Evolutionary conservation across 176 grass and related monocot species (phyloP), one percentile per base, ranked within the genome.

Genomic region (Carex pumila): DNA sequence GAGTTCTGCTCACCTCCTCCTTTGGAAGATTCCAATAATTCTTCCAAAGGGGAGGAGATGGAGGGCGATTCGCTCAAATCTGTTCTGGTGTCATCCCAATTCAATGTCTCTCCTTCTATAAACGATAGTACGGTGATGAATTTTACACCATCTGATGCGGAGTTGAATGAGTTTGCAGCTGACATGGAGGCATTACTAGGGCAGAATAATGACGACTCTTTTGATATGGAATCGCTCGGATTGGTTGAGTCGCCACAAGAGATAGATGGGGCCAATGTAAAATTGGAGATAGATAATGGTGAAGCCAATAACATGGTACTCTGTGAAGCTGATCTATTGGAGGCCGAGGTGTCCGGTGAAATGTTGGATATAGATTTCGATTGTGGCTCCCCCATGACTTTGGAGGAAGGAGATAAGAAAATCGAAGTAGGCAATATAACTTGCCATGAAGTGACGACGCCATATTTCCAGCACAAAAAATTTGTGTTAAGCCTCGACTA

Each of bases 141-240:
- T 29, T 88, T 92, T 69, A 88, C 85, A 77, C 92, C 95, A 25
- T 91, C 92, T 7, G 95, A 95, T 58, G 80, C 85, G 0, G 92
- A 95, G 36, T 88, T 98, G 57, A 85, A 87, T 5, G 95, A 98
- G 80, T 98, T 98, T 79, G 95, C 95, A 17, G 91, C 92, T 4
- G 90, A 95, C 85, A 98, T 98, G 92, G 92, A 98, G 79, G 90
- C 89, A 2, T 91, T 98, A 41, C 92, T 98, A 21, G 85, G 92
- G 82, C 31, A 90, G 84, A 32, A 80, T 91, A 87, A 82, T 59
- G 83, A 86, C 7, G 85, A 87, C 21, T 88, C 94, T 6, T 91
- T 92, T 88, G 87, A 85, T 81, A 85, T 95, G 89, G 89, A 93
- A 75, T 88, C 88, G 30, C 88, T 93, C 54, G 95, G 89, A 43